A percentile compares a stretch with the other conserved stretches of the same genome.
These are phyloP conservation scores for Fraxinus latifolia DNA, from an alignment of 305 asterid species.

Conservation along the genomic window DNA sequence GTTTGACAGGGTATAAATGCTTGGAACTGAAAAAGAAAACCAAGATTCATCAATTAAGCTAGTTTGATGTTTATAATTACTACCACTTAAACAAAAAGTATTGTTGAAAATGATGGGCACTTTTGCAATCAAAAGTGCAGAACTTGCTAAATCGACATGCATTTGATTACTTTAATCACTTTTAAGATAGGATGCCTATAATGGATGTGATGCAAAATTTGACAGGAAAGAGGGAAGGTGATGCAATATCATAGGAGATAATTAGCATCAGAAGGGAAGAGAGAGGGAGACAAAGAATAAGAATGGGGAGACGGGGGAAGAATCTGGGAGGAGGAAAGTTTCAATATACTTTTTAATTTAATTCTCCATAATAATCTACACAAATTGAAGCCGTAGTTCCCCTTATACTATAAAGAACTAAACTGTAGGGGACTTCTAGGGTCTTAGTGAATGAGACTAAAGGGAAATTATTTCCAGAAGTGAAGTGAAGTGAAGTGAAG, in stretches of 20 bases:
- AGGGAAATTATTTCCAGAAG: neutral
- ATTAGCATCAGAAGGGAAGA: neutral
- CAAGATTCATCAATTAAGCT: neutral
- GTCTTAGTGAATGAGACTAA: neutral
- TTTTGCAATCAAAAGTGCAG: neutral
- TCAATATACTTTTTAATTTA: neutral
- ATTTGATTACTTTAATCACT: neutral
- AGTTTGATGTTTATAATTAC: neutral
- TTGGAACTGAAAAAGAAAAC: neutral
- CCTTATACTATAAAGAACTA: neutral
- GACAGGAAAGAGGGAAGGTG: neutral
- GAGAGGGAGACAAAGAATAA: neutral
- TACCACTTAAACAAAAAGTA: neutral
- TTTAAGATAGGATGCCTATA: neutral
- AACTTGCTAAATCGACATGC: neutral
- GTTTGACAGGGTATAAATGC: neutral
- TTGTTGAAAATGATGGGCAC: neutral
- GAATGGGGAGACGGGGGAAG: neutral
- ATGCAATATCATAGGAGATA: neutral
- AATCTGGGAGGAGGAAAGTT: conserved; percentile 2
- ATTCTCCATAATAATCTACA: neutral
- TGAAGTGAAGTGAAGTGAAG: neutral
- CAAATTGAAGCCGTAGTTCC: neutral
- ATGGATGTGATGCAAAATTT: neutral
- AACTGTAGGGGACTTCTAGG: neutral